phyloP scores from a whole-genome alignment of 1,139 yeast species.

The Pichia sp. region DNA sequence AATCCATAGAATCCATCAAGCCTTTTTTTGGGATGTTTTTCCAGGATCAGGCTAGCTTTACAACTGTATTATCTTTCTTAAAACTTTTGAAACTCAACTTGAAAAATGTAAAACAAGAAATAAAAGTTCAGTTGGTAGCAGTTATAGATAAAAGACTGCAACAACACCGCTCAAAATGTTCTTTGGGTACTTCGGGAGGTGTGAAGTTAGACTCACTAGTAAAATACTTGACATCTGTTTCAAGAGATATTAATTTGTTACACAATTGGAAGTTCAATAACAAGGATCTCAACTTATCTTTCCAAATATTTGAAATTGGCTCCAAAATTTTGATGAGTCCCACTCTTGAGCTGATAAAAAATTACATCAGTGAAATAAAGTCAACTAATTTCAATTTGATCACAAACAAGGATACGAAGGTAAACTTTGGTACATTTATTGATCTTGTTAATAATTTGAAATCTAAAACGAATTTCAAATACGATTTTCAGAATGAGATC shows the following conservation, averaged over 20 bases:
- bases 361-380: slow-evolving; percentile 9
- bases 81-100: slow-evolving; percentile 20
- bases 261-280: slow-evolving; percentile 26
- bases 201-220: slow-evolving; percentile 20
- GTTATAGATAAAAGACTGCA: slow-evolving; percentile 11
- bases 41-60: slow-evolving; percentile 22
- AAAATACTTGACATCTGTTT: slow-evolving; percentile 20
- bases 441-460: slow-evolving; percentile 22
- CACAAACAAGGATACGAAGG: slow-evolving; percentile 11
- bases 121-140: slow-evolving; percentile 12
- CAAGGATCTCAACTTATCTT: slow-evolving; percentile 21
- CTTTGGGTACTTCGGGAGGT: neutral
- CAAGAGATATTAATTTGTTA: slow-evolving; percentile 24
- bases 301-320: slow-evolving; percentile 22
- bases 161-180: slow-evolving; percentile 9
- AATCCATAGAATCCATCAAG: slow-evolving; percentile 15
- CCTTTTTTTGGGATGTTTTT: slow-evolving; percentile 19
- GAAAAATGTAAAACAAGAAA: slow-evolving; percentile 17
- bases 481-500: slow-evolving; percentile 26
- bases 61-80: slow-evolving; percentile 21
- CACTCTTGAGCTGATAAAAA: slow-evolving; percentile 14
- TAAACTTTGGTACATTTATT: slow-evolving; percentile 23
- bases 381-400: slow-evolving; percentile 8
- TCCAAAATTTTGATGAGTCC: slow-evolving; percentile 21
- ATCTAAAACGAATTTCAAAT: slow-evolving; percentile 20